phyloP scores from a whole-genome alignment of 495 filamentous ascomycete species.

The Penicillium paradoxum region DNA sequence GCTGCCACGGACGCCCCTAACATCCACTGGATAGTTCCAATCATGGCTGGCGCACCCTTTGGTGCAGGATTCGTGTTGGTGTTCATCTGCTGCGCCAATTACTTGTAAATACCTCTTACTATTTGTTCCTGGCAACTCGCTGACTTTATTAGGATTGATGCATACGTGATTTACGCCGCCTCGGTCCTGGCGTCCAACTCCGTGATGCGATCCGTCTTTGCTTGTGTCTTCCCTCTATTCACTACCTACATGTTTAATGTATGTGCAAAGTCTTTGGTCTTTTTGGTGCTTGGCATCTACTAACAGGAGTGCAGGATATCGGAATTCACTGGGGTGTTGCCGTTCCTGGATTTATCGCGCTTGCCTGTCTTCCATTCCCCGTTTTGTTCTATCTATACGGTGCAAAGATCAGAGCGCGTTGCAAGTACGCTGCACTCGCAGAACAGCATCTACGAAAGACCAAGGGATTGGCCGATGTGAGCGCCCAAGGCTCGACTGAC shows the following conservation, averaged over 20 bases:
- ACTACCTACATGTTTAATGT: conserved; percentile 58
- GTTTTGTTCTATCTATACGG: conserved; percentile 66
- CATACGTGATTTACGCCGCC: conserved; percentile 57
- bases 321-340: conserved; percentile 46
- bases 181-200: conserved; percentile 61
- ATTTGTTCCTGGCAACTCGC: too few species aligned
- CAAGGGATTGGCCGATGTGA: too few species aligned
- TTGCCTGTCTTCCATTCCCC: conserved; percentile 64
- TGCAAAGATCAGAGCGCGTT: conserved; percentile 49
- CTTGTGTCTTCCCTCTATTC: conserved; percentile 51
- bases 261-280: too few species aligned
- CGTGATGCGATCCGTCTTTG: conserved; percentile 54
- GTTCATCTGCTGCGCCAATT: neutral
- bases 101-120: neutral
- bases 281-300: conserved; percentile 58
- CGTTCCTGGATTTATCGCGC: conserved; percentile 62
- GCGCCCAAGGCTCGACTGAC: too few species aligned
- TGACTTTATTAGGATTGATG: conserved; percentile 44
- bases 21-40: conserved; percentile 52
- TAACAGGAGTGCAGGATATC: conserved; percentile 17
- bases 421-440: conserved; percentile 50
- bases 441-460: too few species aligned
- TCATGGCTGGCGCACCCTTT: conserved; percentile 45
- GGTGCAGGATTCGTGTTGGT: conserved; percentile 12
- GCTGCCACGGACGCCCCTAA: conserved; percentile 50